Evolutionary conservation across 2,329 filamentous ascomycete species (phyloP), one percentile per base, ranked within the genome.

Genomic region (Elsinoe necatrix): DNA sequence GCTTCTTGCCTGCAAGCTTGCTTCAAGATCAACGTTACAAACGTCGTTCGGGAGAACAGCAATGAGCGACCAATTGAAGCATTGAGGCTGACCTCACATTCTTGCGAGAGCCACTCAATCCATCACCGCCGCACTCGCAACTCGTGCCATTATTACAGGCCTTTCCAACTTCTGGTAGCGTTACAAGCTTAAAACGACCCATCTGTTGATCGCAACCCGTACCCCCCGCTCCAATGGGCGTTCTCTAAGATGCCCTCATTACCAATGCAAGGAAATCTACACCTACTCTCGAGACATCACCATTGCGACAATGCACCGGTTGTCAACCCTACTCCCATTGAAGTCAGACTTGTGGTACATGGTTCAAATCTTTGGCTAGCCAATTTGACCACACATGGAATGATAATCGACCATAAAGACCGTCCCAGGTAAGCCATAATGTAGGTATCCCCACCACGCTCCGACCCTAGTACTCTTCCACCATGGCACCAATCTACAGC

Each of bases 401-500:
- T 45, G 20, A 23, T 2, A n/a, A 9, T 25, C 23, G 9, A 27
- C 12, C 23, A 45, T 45, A 45, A 45, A 18, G 18, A 14, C 41
- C 34, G 3, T 4, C 11, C 20, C 23, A 45, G 41, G 41, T 45
- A 45, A 45, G 41, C 41, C 41, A 21, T 8, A 12, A 9, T 3
- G 41, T 45, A 45, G n/a, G 41, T 27, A 9, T 27, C 16, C 4
- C 18, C 20, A 45, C 16, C 41, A 23, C 21, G 23, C 41, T 18
- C 4, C 39, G 12, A 14, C 1, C 12, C 41, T 25, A 12, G 12
- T 8, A n/a, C 20, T n/a, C 48, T 25, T 9, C n/a, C 29, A 18
- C 14, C 48, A 52, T 52, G 48, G 48, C 48, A n/a, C 48, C 48
- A 34, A 6, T 52, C 6, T 39, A 20, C 16, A 52, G 31, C 20